These are phyloP conservation scores for Pelargonium fulgidum DNA, from an alignment of 441 rosid genomes.

Conservation along the genomic window DNA sequence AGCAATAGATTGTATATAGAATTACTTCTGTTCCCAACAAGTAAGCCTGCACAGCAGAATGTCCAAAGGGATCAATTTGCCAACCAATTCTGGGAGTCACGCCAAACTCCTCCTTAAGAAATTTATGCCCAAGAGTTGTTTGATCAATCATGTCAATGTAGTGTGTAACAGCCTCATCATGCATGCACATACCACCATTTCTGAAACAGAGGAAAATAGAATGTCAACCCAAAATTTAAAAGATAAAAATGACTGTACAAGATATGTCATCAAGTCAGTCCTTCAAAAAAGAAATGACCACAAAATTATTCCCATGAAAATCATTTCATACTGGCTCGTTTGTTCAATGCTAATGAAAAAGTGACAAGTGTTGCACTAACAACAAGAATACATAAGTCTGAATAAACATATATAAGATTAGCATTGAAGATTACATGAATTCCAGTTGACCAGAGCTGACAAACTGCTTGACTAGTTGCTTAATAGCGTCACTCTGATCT, in stretches of 20 bases:
- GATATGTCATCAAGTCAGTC: not conserved
- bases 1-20: not conserved
- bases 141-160: conserved; percentile 99
- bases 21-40: conserved; percentile 85
- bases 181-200: conserved; percentile 99
- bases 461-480: conserved; percentile 54
- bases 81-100: conserved; percentile 97
- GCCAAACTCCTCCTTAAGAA: conserved; percentile 67
- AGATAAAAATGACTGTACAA: not conserved
- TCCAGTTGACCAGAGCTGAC: conserved; percentile 86
- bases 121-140: conserved; percentile 88
- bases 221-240: not conserved
- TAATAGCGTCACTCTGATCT: conserved; percentile 63
- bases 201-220: conserved; percentile 28
- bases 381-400: not conserved
- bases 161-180: conserved; percentile 91
- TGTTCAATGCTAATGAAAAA: not conserved
- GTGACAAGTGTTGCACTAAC: not conserved
- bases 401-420: not conserved
- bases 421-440: conserved; percentile 47
- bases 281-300: not conserved
- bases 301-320: not conserved
- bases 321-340: not conserved
- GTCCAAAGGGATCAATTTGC: conserved; percentile 99
- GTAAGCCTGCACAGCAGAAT: conserved; percentile 98